Base-by-base conservation (phyloP, 2,329 filamentous ascomycete genomes). In the Xylariomycetidae sp. region DNA sequence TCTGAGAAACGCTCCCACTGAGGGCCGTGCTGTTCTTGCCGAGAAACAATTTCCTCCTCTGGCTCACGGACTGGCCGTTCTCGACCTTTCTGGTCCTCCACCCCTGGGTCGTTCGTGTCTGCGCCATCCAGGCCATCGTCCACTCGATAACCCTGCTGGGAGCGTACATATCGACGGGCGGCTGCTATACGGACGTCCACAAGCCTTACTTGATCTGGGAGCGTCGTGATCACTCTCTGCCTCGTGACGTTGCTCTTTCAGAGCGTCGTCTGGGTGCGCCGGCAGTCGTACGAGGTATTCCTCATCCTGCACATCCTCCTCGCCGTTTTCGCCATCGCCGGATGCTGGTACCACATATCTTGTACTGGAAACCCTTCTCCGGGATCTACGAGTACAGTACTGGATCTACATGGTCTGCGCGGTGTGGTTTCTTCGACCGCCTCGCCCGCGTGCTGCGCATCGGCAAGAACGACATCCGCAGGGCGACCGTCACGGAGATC, bases 341-440 rank as follows among this genome's bases (percentile, higher is more conserved):
- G 55, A 0, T 58, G 42, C n/a, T 63, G 50, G 48, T 59, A 59
- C 30, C 60, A 63, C 31, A 39, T 60, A 40, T 60, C n/a, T 36
- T 34, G n/a, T 39, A 34, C 31, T 30, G 29, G 20, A 37, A 42
- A 19, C 22, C 31, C 4, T 31, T 33, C 20, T 42, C 40, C 28
- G 32, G 38, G 33, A 27, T 25, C 6, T 45, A 44, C 44, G 11
- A 56, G 4, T 55, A 53, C 30, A 39, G 42, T 2, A 45, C 45
- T n/a, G n/a, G n/a, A n/a, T n/a, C n/a, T n/a, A n/a, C n/a, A n/a
- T n/a, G n/a, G n/a, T n/a, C 6, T 34, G 40, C 3, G 50, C 44
- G 0, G 39, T 57, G 2, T 61, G 57, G 56, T 42, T 48, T n/a
- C 6, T 66, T 66, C 32, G 71, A 75, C 39, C 61, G 70, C 0